Percentiles rank a stretch among this genome's conserved stretches.
phyloP scores from a whole-genome alignment of 768 basidiomycete species.

The Gyrodon lividus region DNA sequence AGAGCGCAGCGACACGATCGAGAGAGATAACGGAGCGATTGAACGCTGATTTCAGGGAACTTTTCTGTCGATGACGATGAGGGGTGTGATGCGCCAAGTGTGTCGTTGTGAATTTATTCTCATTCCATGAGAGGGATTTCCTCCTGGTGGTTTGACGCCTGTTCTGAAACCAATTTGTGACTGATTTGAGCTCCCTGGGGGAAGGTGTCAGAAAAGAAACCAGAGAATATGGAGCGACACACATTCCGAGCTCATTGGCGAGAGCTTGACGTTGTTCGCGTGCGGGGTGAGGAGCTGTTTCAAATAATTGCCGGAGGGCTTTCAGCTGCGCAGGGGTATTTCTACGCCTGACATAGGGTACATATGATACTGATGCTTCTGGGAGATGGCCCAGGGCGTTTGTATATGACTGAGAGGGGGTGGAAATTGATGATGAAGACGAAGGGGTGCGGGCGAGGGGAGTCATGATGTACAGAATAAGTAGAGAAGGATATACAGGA shows the following conservation, averaged over 20 bases:
- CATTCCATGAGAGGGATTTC: slow-evolving; percentile 20
- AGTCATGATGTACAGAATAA: slow-evolving; percentile 14
- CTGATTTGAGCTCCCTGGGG: slow-evolving; percentile 61
- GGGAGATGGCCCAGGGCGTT: neutral
- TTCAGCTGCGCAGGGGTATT: slow-evolving; percentile 35
- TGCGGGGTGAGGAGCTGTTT: slow-evolving; percentile 39
- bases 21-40: slow-evolving; percentile 31
- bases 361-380: slow-evolving; percentile 5
- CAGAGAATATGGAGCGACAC: neutral
- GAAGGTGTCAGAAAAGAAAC: slow-evolving; percentile 9
- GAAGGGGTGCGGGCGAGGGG: slow-evolving; percentile 1
- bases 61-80: slow-evolving; percentile 4
- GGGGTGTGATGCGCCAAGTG: slow-evolving; percentile 5
- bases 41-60: slow-evolving; percentile 11
- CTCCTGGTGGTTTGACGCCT: slow-evolving; percentile 54
- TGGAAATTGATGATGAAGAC: neutral
- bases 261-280: slow-evolving; percentile 41
- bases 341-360: slow-evolving; percentile 31
- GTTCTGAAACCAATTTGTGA: slow-evolving; percentile 84
- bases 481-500: neutral
- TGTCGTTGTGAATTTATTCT: slow-evolving; percentile 20
- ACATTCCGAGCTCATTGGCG: slow-evolving; percentile 41
- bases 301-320: slow-evolving; percentile 36
- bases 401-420: neutral
- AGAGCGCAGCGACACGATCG: slow-evolving; percentile 29